Percentiles rank a stretch among this genome's conserved stretches.
phyloP scores from a whole-genome alignment of 108 stramenopile species.

The Discostella pseudostelligera region DNA sequence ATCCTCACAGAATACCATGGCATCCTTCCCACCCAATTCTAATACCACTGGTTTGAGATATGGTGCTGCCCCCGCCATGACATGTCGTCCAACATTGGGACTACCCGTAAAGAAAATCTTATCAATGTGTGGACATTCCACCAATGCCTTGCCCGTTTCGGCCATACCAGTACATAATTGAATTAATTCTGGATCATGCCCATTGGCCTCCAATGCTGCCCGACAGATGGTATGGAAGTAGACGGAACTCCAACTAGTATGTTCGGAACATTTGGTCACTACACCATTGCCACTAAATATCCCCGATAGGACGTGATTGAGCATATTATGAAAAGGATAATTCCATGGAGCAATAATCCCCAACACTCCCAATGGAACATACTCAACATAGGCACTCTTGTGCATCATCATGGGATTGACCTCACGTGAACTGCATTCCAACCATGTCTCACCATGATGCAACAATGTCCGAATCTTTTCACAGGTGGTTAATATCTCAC shows the following conservation, averaged over 20 bases:
- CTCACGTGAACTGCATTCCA: constrained; percentile 69
- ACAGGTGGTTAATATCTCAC: constrained; percentile 96
- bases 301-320: constrained; percentile 95
- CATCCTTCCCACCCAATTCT: constrained; percentile 99
- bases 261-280: constrained; percentile 95
- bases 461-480: constrained; percentile 92
- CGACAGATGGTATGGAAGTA: constrained; percentile 83
- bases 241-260: constrained; percentile 87
- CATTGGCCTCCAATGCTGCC: constrained; percentile 83
- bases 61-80: constrained; percentile 87
- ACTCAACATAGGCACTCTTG: constrained; percentile 96
- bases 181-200: constrained; percentile 91
- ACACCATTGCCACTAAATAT: constrained; percentile 97
- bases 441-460: constrained; percentile 88
- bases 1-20: constrained; percentile 96
- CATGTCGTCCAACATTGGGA: constrained; percentile 90
- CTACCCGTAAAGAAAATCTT: constrained; percentile 99
- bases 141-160: constrained; percentile 92
- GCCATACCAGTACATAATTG: constrained; percentile 91
- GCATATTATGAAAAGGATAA: constrained; percentile 97
- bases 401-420: constrained; percentile 93
- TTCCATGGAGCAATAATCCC: constrained; percentile 99
- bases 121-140: constrained; percentile 84
- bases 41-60: constrained; percentile 96
- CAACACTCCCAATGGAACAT: constrained; percentile 94